A percentile compares a stretch with the other conserved stretches of the same genome.
phyloP scores from a whole-genome alignment of 331 rosid species.

The Quercus lobata region DNA sequence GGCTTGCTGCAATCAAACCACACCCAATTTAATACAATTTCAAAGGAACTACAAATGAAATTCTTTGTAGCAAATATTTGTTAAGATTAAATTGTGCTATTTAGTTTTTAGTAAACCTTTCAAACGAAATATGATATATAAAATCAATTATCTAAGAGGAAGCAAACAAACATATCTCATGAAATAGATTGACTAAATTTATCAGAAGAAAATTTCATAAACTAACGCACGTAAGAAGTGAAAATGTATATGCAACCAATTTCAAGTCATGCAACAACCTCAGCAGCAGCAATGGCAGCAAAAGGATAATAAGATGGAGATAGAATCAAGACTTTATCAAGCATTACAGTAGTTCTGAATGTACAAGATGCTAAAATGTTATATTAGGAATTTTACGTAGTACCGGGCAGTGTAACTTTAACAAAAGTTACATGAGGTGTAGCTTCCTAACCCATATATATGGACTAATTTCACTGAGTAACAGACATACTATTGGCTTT shows the following conservation, averaged over 20 bases:
- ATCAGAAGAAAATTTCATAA: too few relatives aligned
- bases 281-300: neutral
- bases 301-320: neutral
- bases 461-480: too few relatives aligned
- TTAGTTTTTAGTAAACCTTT: neutral
- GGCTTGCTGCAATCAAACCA: conserved; percentile 75
- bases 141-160: neutral
- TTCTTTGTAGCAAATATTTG: neutral
- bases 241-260: neutral
- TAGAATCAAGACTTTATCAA: neutral
- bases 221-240: too few relatives aligned
- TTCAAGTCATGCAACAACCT: neutral
- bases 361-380: neutral
- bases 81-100: neutral
- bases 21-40: neutral
- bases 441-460: too few relatives aligned
- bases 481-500: too few relatives aligned
- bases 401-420: too few relatives aligned
- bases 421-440: too few relatives aligned
- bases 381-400: neutral
- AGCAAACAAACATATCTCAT: neutral
- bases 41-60: neutral
- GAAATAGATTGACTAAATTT: too few relatives aligned
- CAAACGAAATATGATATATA: neutral
- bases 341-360: neutral